Evolutionary conservation across 2,329 filamentous ascomycete species (phyloP).

Genomic region (Trichothecium sympodiale): DNA sequence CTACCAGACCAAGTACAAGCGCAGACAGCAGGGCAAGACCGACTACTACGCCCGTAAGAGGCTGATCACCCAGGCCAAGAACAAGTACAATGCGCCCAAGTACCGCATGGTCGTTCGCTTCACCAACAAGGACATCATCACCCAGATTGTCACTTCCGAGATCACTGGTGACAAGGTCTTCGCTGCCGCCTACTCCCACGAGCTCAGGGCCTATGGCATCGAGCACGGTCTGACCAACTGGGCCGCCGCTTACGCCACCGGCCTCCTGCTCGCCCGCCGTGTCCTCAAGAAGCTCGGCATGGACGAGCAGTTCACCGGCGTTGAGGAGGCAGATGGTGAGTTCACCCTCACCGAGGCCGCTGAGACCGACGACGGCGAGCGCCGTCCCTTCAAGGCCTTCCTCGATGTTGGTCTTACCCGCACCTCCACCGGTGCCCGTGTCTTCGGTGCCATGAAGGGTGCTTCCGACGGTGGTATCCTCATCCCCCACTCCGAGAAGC

Average conservation of each 20-base stretch:
- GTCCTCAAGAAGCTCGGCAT: slow-evolving; percentile 94
- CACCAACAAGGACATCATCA: slow-evolving; percentile 99
- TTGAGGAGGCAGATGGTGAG: slow-evolving; percentile 95
- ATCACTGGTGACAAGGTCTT: slow-evolving; percentile 98
- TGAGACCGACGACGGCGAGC: slow-evolving; percentile 82
- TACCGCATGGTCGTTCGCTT: slow-evolving; percentile 99
- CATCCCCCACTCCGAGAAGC: slow-evolving; percentile 97
- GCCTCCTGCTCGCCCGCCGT: slow-evolving; percentile 93
- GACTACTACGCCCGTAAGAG: slow-evolving; percentile 99
- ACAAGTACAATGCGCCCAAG: slow-evolving; percentile 99
- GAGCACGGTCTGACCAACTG: slow-evolving; percentile 99
- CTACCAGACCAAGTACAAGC: slow-evolving; percentile 99
- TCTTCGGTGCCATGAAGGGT: slow-evolving; percentile 99
- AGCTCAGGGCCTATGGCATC: slow-evolving; percentile 96
- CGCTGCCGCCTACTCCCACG: slow-evolving; percentile 84
- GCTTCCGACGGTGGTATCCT: slow-evolving; percentile 96
- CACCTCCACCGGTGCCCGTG: slow-evolving; percentile 95
- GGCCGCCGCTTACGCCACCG: slow-evolving; percentile 93
- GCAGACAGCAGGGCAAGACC: slow-evolving; percentile 92
- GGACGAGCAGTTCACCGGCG: slow-evolving; percentile 85
- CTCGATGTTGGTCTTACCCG: slow-evolving; percentile 95
- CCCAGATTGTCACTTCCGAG: slow-evolving; percentile 94
- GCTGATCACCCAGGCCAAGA: slow-evolving; percentile 99
- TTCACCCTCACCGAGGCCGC: slow-evolving; percentile 90
- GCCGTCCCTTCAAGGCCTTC: slow-evolving; percentile 98